phyloP scores from a whole-genome alignment of 441 rosid genomes.

The Adansonia gregorii region DNA sequence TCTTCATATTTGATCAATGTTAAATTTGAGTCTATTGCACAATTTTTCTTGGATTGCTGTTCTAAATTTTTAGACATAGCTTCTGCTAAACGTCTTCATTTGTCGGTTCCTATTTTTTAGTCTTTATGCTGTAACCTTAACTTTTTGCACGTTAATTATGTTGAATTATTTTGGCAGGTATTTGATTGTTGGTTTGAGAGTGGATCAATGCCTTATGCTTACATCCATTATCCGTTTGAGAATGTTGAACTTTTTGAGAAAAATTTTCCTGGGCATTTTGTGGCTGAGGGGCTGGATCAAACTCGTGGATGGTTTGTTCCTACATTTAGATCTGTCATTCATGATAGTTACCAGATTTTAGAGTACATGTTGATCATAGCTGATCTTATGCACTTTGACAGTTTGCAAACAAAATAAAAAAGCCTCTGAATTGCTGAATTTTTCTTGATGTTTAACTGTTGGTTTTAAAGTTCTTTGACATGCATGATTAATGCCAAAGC shows the following conservation, averaged over 20 bases:
- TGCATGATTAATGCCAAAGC: background rate
- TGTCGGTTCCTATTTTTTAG: background rate
- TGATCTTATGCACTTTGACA: constrained; percentile 9
- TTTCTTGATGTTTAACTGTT: background rate
- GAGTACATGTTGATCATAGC: background rate
- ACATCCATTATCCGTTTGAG: constrained; percentile 96
- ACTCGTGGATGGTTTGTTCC: constrained; percentile 96
- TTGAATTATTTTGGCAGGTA: constrained; percentile 55
- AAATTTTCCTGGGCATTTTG: constrained; percentile 96
- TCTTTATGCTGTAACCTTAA: background rate
- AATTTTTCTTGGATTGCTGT: background rate
- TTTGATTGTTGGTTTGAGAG: constrained; percentile 99
- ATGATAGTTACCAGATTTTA: background rate
- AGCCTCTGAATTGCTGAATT: background rate
- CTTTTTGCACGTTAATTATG: background rate
- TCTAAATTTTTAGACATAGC: background rate
- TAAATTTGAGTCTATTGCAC: background rate
- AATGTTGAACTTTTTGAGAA: constrained; percentile 84
- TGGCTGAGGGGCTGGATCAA: constrained; percentile 99
- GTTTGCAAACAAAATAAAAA: background rate
- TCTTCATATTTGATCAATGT: background rate
- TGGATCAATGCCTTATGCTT: constrained; percentile 99
- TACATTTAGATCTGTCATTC: constrained; percentile 13
- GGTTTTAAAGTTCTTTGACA: constrained; percentile 3
- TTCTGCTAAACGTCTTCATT: background rate